Percentiles rank a stretch among this genome's conserved stretches.
These are phyloP conservation scores for Butyriboletus loyo DNA, from an alignment of 768 basidiomycete species.

Conservation along the genomic window DNA sequence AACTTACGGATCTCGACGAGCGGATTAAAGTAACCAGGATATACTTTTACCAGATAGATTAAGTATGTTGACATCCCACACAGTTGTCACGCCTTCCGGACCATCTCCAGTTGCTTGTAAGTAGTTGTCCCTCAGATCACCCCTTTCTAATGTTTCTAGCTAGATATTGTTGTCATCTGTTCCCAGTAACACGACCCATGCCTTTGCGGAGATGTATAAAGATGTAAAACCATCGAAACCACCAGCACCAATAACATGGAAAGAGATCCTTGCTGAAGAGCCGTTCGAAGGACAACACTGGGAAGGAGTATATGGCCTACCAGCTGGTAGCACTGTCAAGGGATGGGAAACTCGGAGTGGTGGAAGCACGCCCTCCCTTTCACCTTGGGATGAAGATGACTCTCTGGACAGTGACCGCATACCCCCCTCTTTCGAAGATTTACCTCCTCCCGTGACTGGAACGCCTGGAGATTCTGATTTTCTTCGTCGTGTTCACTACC, in stretches of 20 bases:
- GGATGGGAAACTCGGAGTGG: slow-evolving; percentile 45
- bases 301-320: slow-evolving; percentile 65
- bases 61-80: background rate
- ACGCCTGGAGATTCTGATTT: background rate
- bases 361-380: slow-evolving; percentile 66
- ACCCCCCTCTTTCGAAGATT: slow-evolving; percentile 11
- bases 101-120: slow-evolving; percentile 71
- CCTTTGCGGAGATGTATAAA: slow-evolving; percentile 53
- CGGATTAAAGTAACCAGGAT: slow-evolving; percentile 51
- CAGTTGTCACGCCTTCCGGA: slow-evolving; percentile 62
- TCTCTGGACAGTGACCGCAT: slow-evolving; percentile 20
- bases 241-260: slow-evolving; percentile 60
- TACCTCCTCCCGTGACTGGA: slow-evolving; percentile 4
- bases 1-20: slow-evolving; percentile 59
- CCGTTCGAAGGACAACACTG: slow-evolving; percentile 86
- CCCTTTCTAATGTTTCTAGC: slow-evolving; percentile 1
- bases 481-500: background rate
- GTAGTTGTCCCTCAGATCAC: slow-evolving; percentile 14
- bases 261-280: slow-evolving; percentile 75
- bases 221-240: slow-evolving; percentile 30
- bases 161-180: slow-evolving; percentile 59
- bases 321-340: slow-evolving; percentile 44
- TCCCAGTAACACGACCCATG: slow-evolving; percentile 46
- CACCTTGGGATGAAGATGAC: slow-evolving; percentile 59
- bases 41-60: background rate